Conservation (phyloP, 2,329 filamentous ascomycete species). For the Botryosphaeria agaves region DNA sequence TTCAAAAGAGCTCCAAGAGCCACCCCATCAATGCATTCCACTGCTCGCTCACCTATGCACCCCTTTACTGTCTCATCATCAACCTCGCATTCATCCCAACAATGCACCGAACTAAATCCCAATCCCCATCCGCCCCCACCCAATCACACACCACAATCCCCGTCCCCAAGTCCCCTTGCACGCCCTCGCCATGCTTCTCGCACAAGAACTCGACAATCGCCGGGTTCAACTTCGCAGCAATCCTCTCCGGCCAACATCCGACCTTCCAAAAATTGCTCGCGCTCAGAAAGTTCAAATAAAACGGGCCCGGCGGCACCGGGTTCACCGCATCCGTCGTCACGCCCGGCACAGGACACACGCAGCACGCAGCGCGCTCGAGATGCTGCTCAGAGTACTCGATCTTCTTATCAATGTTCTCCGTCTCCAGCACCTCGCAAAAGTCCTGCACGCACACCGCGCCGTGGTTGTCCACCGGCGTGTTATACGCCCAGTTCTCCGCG, state of each 20-base stretch:
- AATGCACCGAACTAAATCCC: slow-evolving; percentile 76
- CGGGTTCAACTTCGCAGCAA: slow-evolving; percentile 78
- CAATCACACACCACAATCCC: slow-evolving; percentile 88
- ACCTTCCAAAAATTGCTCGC: slow-evolving; percentile 91
- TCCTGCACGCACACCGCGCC: slow-evolving; percentile 78
- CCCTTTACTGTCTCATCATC: slow-evolving; percentile 16
- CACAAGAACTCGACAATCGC: slow-evolving; percentile 44
- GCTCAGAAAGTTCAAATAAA: slow-evolving; percentile 82
- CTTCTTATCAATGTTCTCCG: slow-evolving; percentile 63
- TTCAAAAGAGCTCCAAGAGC: too few relatives aligned
- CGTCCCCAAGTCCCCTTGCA: slow-evolving; percentile 41
- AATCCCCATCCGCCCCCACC: slow-evolving; percentile 75
- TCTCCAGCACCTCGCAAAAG: slow-evolving; percentile 75
- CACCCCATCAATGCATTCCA: too few relatives aligned
- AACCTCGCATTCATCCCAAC: slow-evolving; percentile 75
- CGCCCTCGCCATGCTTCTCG: slow-evolving; percentile 24
- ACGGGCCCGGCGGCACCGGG: slow-evolving; percentile 35
- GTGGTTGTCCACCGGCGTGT: slow-evolving; percentile 59
- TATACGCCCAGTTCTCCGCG: slow-evolving; percentile 63
- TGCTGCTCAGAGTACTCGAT: slow-evolving; percentile 57
- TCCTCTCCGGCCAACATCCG: slow-evolving; percentile 82
- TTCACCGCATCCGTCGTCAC: slow-evolving; percentile 18
- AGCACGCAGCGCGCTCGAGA: slow-evolving; percentile 46
- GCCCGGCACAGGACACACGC: slow-evolving; percentile 19
- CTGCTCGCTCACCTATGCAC: too few relatives aligned